phyloP scores from a whole-genome alignment of 2,329 filamentous ascomycete genomes.

The Hypoxylon sp. region DNA sequence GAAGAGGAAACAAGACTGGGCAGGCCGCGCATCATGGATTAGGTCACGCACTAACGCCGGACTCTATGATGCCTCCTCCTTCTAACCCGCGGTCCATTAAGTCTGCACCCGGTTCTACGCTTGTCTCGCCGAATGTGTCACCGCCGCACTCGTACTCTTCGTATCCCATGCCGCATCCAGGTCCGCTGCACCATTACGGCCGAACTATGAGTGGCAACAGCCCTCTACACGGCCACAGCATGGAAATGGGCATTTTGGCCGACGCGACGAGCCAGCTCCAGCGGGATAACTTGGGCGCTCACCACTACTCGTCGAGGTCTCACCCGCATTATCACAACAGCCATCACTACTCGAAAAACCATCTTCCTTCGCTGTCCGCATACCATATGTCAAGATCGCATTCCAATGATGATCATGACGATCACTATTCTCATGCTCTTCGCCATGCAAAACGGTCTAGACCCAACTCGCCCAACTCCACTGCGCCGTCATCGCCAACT shows the following conservation, averaged over 20 bases:
- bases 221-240: conserved; percentile 53
- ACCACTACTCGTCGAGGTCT: conserved; percentile 60
- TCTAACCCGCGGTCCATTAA: conserved; percentile 81
- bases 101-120: conserved; percentile 86
- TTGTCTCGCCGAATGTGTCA: conserved; percentile 94
- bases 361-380: conserved; percentile 81
- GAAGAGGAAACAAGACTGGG: conserved; percentile 85
- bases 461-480: conserved; percentile 94
- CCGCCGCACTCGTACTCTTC: conserved; percentile 89
- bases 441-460: conserved; percentile 87
- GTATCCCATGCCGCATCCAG: conserved; percentile 66
- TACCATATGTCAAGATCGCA: conserved; percentile 95
- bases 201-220: conserved; percentile 57
- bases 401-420: conserved; percentile 83
- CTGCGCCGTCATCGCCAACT: conserved; percentile 93
- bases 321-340: conserved; percentile 66
- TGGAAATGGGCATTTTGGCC: conserved; percentile 70
- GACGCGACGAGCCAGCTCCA: conserved; percentile 72
- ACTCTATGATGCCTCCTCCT: conserved; percentile 81
- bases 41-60: conserved; percentile 61
- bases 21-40: conserved; percentile 60
- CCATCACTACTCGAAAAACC: conserved; percentile 65
- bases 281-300: conserved; percentile 63
- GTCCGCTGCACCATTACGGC: conserved; percentile 62
- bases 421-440: conserved; percentile 76